phyloP scores from a whole-genome alignment of 805 yeast species.

The Wickerhamomyces sydowiorum region DNA sequence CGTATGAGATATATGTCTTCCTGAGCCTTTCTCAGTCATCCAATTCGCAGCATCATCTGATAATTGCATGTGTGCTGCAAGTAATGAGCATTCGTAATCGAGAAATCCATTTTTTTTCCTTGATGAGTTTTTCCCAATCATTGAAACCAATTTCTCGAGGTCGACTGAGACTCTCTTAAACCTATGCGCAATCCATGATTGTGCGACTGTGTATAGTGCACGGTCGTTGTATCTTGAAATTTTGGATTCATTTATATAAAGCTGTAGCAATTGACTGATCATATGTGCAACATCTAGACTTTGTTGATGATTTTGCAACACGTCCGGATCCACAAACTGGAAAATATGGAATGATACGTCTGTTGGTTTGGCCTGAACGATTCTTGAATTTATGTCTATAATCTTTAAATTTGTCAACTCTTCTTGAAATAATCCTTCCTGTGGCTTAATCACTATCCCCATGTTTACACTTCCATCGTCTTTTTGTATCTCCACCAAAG shows the following conservation, averaged over 20 bases:
- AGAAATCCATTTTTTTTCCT: not conserved
- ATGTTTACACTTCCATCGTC: conserved; percentile 14
- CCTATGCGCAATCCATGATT: not conserved
- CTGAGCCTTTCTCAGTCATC: not conserved
- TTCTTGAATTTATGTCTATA: not conserved
- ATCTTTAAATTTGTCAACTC: conserved; percentile 3
- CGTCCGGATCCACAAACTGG: not conserved
- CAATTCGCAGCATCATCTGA: not conserved
- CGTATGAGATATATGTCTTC: not conserved
- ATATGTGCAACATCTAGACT: not conserved
- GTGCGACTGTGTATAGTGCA: not conserved
- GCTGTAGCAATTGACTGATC: not conserved
- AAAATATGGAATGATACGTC: not conserved
- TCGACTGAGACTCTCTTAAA: not conserved
- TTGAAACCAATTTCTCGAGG: not conserved
- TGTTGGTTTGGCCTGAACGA: not conserved
- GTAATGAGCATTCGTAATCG: no score
- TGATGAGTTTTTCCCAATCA: not conserved
- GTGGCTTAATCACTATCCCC: conserved; percentile 33
- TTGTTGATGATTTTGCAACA: not conserved
- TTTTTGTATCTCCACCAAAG: conserved; percentile 32
- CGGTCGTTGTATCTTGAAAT: not conserved
- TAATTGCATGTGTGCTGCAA: not conserved
- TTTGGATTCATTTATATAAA: not conserved
- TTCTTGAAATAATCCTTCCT: conserved; percentile 28